Evolutionary conservation across 441 rosid genomes (phyloP), one percentile per base, ranked within the genome.

Genomic region (Erodium moschatum): DNA sequence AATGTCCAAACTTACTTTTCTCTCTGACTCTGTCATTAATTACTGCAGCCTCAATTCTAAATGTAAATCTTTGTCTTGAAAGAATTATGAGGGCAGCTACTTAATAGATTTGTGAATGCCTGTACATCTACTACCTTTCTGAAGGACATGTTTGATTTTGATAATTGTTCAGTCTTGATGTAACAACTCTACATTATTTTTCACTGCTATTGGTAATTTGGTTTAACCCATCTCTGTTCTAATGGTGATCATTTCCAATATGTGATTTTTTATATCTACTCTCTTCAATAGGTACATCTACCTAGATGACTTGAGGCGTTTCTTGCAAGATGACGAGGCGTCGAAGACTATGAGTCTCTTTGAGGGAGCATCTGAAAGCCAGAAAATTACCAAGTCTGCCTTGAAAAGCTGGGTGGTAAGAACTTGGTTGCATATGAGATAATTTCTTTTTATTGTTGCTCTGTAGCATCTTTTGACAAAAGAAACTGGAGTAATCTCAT

Each of bases 1-100:
- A 12, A 85, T 85, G 0, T 89, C 96, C 76, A 76, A 75, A 38
- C 73, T 68, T 0, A 84, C 91, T 1, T 60, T 85, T 52, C 87
- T 84, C 91, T 90, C 40, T 75, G 81, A 58, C 44, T 2, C 70
- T 62, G 4, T 8, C 0, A 38, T 56, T 48, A 5, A 13, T n/a
- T n/a, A n/a, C n/a, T n/a, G n/a, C n/a, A n/a, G n/a, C n/a, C n/a
- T n/a, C n/a, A n/a, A n/a, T n/a, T n/a, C n/a, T n/a, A n/a, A n/a
- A n/a, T n/a, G n/a, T n/a, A n/a, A n/a, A n/a, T n/a, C n/a, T n/a
- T n/a, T n/a, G n/a, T n/a, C n/a, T n/a, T n/a, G n/a, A n/a, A n/a
- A n/a, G n/a, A n/a, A n/a, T n/a, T n/a, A n/a, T n/a, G n/a, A n/a
- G n/a, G n/a, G n/a, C n/a, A n/a, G n/a, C n/a, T n/a, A n/a, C n/a